Percentiles rank a stretch among this genome's conserved stretches.
Evolutionary conservation across 164 flowering plant species (phyloP).

Genomic region (Litsea cubeba): DNA sequence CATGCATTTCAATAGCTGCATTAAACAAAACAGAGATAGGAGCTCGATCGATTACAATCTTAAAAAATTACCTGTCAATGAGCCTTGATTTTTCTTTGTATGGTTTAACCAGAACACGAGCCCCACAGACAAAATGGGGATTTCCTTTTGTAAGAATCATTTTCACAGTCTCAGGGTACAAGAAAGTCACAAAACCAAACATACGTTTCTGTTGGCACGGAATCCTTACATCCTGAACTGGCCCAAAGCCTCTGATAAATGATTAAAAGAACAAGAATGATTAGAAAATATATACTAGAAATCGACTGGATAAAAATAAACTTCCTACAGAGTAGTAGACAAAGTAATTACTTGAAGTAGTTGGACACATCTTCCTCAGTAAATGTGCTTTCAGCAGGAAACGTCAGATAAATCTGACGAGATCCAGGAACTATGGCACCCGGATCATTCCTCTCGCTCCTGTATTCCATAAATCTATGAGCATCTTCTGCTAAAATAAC

Average conservation of each 20-base stretch:
- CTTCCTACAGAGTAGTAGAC: neutral
- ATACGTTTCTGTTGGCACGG: constrained; percentile 87
- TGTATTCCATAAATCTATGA: constrained; percentile 43
- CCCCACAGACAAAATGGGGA: constrained; percentile 84
- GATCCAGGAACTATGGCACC: constrained; percentile 69
- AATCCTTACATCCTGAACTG: constrained; percentile 94
- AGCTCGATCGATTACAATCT: neutral
- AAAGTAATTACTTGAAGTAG: constrained; percentile 58
- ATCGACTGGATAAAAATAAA: neutral
- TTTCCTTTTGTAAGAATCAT: constrained; percentile 60
- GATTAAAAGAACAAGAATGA: neutral
- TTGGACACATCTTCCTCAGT: constrained; percentile 80
- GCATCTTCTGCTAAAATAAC: constrained; percentile 83
- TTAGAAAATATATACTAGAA: neutral
- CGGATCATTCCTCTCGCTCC: constrained; percentile 55
- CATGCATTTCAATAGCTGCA: neutral
- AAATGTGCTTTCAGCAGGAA: constrained; percentile 92
- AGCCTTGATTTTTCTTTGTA: constrained; percentile 78
- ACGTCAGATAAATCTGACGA: constrained; percentile 87
- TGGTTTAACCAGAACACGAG: constrained; percentile 96
- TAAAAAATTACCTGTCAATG: constrained; percentile 44
- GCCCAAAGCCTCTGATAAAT: constrained; percentile 58
- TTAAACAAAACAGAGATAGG: too few species aligned
- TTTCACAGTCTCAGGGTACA: constrained; percentile 65
- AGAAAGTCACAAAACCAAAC: constrained; percentile 96